Evolutionary conservation across 768 basidiomycete genomes (phyloP).

Genomic region (Macrocybe gigantea): DNA sequence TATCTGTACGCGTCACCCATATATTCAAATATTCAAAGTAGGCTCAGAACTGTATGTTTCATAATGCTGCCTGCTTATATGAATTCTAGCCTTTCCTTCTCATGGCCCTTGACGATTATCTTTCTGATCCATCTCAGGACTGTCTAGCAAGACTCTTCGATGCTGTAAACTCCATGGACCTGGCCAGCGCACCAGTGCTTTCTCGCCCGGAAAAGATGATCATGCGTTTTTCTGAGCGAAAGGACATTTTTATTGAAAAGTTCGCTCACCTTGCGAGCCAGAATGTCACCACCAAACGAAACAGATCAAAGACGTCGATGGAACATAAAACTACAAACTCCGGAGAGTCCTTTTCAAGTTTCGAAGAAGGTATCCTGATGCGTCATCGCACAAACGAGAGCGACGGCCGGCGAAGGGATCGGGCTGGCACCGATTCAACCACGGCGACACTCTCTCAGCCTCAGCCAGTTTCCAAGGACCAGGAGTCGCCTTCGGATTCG

Average conservation of each 20-base stretch:
- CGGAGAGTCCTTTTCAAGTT: constrained; percentile 59
- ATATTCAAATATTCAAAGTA: constrained; percentile 95
- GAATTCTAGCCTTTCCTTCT: constrained; percentile 77
- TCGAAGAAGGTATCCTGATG: constrained; percentile 61
- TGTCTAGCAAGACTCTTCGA: constrained; percentile 89
- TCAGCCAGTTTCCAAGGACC: constrained; percentile 21
- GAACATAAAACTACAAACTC: constrained; percentile 49
- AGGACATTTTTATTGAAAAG: constrained; percentile 88
- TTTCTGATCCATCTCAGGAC: constrained; percentile 81
- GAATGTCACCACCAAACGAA: constrained; percentile 15
- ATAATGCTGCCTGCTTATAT: constrained; percentile 5
- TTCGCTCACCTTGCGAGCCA: constrained; percentile 38
- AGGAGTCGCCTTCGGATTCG: constrained; percentile 60
- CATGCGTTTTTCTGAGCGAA: constrained; percentile 85
- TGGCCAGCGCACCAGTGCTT: constrained; percentile 71
- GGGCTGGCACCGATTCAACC: constrained; percentile 18
- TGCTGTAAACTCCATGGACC: constrained; percentile 88
- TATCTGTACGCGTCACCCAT: constrained; percentile 88
- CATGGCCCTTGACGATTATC: constrained; percentile 94
- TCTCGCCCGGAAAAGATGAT: constrained; percentile 82
- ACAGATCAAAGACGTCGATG: constrained; percentile 18
- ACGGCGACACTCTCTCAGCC: constrained; percentile 22
- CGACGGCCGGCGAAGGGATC: constrained; percentile 29
- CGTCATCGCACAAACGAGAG: constrained; percentile 27
- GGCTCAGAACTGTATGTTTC: constrained; percentile 8